These are phyloP conservation scores for Coemansia umbellata DNA, from an alignment of 192 early-diverging fungal genomes.

Conservation along the genomic window DNA sequence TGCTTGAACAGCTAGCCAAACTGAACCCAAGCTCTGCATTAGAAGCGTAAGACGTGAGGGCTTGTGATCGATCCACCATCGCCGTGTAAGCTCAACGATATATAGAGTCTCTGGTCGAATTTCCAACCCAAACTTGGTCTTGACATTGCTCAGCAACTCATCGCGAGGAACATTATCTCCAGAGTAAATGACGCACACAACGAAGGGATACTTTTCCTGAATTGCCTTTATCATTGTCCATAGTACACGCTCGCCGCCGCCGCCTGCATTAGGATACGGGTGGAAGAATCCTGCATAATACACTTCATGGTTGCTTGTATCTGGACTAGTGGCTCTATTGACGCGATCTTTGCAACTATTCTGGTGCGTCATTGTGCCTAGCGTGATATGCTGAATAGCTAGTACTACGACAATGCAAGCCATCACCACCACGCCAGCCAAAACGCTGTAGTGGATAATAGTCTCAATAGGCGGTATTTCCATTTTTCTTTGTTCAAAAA, in stretches of 20 bases:
- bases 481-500: not conserved
- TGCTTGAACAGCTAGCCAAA: conserved; percentile 73
- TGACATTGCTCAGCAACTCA: conserved; percentile 52
- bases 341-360: not conserved
- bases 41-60: conserved; percentile 82
- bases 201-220: conserved; percentile 64
- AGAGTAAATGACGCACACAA: conserved; percentile 76
- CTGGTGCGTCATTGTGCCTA: conserved; percentile 33
- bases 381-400: conserved; percentile 19
- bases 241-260: conserved; percentile 95
- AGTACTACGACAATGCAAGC: conserved; percentile 5
- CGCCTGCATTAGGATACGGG: conserved; percentile 88
- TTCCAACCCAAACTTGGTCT: conserved; percentile 65
- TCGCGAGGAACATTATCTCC: conserved; percentile 60
- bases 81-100: conserved; percentile 62
- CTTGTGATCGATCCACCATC: conserved; percentile 65
- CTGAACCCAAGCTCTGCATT: conserved; percentile 80
- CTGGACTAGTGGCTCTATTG: conserved; percentile 10
- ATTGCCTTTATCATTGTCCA: conserved; percentile 86
- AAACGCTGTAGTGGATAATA: conserved; percentile 20
- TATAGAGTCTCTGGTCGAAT: conserved; percentile 55
- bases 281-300: conserved; percentile 84
- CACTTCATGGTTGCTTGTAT: conserved; percentile 32
- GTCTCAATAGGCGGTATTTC: conserved; percentile 18
- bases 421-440: conserved; percentile 15